These are phyloP conservation scores for Nemania diffusa DNA, from an alignment of 2,329 filamentous ascomycete species.

Conservation along the genomic window DNA sequence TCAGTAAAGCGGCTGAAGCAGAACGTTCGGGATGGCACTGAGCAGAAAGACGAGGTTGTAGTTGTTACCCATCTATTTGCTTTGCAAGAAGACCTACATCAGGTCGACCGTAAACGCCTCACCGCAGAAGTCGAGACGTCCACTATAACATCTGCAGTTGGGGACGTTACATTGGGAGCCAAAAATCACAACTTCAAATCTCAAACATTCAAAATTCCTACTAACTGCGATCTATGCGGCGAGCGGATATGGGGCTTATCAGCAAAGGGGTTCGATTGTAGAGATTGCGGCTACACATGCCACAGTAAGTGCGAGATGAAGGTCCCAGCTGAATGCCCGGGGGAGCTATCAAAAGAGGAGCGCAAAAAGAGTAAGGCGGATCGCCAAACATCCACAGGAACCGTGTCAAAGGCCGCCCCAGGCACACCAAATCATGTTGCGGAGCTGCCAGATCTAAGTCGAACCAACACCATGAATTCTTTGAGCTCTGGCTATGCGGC, in stretches of 20 bases:
- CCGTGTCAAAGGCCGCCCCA: conserved; percentile 61
- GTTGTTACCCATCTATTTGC: conserved; percentile 85
- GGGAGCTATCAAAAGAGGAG: conserved; percentile 92
- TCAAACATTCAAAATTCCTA: conserved; percentile 99
- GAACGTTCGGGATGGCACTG: conserved; percentile 81
- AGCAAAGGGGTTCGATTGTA: conserved; percentile 95
- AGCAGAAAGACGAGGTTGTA: conserved; percentile 89
- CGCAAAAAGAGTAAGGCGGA: conserved; percentile 92
- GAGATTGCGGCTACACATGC: conserved; percentile 96
- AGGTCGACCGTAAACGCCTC: conserved; percentile 82
- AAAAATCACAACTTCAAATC: conserved; percentile 98
- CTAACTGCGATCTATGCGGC: conserved; percentile 95
- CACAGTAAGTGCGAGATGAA: conserved; percentile 99
- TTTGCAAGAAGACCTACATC: conserved; percentile 85
- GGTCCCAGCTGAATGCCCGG: conserved; percentile 93
- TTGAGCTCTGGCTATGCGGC: conserved; percentile 88
- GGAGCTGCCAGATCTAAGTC: conserved; percentile 74
- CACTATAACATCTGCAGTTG: conserved; percentile 90
- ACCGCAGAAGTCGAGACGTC: conserved; percentile 93
- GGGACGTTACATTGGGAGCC: conserved; percentile 90
- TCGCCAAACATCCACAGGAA: conserved; percentile 81
- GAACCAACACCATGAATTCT: conserved; percentile 90
- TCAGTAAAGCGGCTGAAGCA: conserved; percentile 77
- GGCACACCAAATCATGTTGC: conserved; percentile 62
- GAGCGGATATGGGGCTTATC: conserved; percentile 97